phyloP scores from a whole-genome alignment of 257 asterid genomes.

The Rehmannia glutinosa region DNA sequence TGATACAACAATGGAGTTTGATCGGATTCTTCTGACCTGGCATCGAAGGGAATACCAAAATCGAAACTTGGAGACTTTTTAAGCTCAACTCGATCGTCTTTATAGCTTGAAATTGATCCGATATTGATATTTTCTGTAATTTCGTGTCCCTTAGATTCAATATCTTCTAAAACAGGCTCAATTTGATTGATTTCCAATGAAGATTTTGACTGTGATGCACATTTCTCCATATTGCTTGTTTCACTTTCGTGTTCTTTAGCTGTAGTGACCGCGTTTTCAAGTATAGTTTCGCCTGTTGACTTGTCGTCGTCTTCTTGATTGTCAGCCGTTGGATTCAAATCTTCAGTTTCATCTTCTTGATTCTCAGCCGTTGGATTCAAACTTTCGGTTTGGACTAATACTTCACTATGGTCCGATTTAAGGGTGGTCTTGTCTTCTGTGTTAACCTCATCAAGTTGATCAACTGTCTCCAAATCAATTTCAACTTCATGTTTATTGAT shows the following conservation, averaged over 20 bases:
- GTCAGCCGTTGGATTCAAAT: background rate
- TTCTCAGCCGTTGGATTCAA: no score
- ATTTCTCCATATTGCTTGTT: no score
- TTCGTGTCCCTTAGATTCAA: no score
- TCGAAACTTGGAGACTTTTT: conserved; percentile 68
- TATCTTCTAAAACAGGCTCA: background rate
- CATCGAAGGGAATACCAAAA: conserved; percentile 40
- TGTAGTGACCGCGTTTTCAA: no score
- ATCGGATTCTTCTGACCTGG: conserved; percentile 53
- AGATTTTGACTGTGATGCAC: no score
- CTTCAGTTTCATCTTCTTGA: background rate
- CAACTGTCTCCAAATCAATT: background rate
- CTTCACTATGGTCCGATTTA: no score
- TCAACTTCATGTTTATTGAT: background rate
- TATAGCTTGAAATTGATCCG: conserved; percentile 22
- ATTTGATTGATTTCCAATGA: no score
- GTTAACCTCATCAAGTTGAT: conserved; percentile 3
- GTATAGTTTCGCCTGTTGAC: background rate
- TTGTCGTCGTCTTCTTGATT: conserved; percentile 1
- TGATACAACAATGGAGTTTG: conserved; percentile 61
- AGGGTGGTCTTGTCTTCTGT: no score
- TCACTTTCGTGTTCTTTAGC: no score
- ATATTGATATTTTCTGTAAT: conserved; percentile 2
- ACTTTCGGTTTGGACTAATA: no score
- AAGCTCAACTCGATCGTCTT: conserved; percentile 17